Evolutionary conservation across 495 filamentous ascomycete genomes (phyloP).

Genomic region (Trichoderma reesei): DNA sequence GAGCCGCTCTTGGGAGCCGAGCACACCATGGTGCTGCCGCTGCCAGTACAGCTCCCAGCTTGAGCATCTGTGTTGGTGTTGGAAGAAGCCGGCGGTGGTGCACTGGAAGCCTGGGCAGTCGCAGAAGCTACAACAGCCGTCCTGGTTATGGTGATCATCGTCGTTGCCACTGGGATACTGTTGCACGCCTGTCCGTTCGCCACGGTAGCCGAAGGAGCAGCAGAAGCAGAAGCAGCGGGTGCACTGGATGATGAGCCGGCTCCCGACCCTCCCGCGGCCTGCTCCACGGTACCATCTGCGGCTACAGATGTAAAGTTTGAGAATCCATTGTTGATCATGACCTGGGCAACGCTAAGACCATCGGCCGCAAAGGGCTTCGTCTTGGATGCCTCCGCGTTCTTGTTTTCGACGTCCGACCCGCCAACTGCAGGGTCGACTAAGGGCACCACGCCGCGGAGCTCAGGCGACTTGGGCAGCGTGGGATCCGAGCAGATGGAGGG

Average conservation of each 20-base stretch:
- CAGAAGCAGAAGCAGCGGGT: conserved; percentile 13
- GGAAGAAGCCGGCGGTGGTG: background rate
- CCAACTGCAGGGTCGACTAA: conserved; percentile 47
- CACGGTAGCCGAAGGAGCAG: background rate
- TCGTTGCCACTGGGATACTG: conserved; percentile 1
- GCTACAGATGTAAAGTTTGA: conserved; percentile 37
- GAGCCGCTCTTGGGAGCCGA: conserved; percentile 23
- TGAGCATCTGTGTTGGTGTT: conserved; percentile 13
- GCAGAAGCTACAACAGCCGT: background rate
- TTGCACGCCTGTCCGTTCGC: conserved; percentile 6
- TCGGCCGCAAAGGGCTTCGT: conserved; percentile 38
- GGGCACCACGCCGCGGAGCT: conserved; percentile 50
- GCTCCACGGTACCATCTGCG: conserved; percentile 26
- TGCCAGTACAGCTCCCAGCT: conserved; percentile 28
- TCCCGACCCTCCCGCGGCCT: conserved; percentile 17
- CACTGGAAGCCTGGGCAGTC: background rate
- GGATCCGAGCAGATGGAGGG: conserved; percentile 50
- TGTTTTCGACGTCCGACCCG: conserved; percentile 43
- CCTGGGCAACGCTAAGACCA: conserved; percentile 46
- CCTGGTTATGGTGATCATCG: conserved; percentile 10
- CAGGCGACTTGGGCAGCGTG: conserved; percentile 43
- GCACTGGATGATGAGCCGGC: conserved; percentile 17
- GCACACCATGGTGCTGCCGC: conserved; percentile 24
- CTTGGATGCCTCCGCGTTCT: conserved; percentile 40
- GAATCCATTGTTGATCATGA: conserved; percentile 45